A percentile compares a stretch with the other conserved stretches of the same genome.
These are phyloP conservation scores for Lepiota brunneoincarnata DNA, from an alignment of 768 basidiomycete species.

Conservation along the genomic window DNA sequence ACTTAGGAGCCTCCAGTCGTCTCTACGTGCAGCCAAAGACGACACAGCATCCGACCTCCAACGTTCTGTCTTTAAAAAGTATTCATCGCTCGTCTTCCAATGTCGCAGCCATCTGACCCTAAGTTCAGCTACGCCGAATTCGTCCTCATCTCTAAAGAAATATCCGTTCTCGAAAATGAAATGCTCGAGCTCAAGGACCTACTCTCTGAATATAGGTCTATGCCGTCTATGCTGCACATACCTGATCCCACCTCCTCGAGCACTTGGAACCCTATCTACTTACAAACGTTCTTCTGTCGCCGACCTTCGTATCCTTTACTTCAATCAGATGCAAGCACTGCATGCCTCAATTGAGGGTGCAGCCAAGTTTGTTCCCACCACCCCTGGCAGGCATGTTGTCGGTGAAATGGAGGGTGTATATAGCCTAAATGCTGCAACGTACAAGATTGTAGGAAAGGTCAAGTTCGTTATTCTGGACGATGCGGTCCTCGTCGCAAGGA, in stretches of 20 bases:
- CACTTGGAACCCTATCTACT: slow-evolving; percentile 35
- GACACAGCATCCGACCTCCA: slow-evolving; percentile 81
- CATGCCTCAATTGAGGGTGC: slow-evolving; percentile 92
- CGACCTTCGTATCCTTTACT: slow-evolving; percentile 91
- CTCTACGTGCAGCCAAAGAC: slow-evolving; percentile 65
- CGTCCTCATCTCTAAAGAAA: slow-evolving; percentile 95
- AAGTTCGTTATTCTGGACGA: slow-evolving; percentile 92
- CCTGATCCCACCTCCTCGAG: slow-evolving; percentile 74
- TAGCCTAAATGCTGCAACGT: slow-evolving; percentile 90
- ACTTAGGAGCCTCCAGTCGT: slow-evolving; percentile 71
- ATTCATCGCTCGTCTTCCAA: slow-evolving; percentile 12
- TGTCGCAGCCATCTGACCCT: slow-evolving; percentile 5
- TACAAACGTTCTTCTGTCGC: slow-evolving; percentile 87
- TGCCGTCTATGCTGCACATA: slow-evolving; percentile 91
- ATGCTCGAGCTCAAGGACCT: slow-evolving; percentile 96
- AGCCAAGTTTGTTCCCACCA: slow-evolving; percentile 90
- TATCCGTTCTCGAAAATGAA: slow-evolving; percentile 93
- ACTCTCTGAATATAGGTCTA: slow-evolving; percentile 92
- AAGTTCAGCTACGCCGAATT: slow-evolving; percentile 88
- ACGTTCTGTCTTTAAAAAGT: slow-evolving; percentile 95
- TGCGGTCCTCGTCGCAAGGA: slow-evolving; percentile 81
- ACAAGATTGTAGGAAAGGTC: slow-evolving; percentile 85
- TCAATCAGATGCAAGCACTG: slow-evolving; percentile 89
- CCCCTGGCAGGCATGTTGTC: slow-evolving; percentile 89
- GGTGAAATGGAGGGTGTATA: slow-evolving; percentile 80